Evolutionary conservation across 768 basidiomycete species (phyloP), one percentile per base, ranked within the genome.

Genomic region (Suillus americanus): DNA sequence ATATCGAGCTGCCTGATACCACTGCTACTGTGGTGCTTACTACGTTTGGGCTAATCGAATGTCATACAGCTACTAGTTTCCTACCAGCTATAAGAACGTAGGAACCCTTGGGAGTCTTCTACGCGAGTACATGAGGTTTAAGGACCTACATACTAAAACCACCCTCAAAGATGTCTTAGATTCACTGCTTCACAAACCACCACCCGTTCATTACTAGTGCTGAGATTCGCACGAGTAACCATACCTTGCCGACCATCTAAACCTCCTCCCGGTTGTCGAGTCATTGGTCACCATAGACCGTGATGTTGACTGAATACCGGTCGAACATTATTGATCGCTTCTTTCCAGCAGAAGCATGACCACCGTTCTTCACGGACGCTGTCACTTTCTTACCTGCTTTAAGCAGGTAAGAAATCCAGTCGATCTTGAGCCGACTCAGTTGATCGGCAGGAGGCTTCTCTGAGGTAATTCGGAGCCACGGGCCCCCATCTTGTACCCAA

Each of bases 241-340:
- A 20, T 54, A 33, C 18, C 20, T 54, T 13, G 20, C 53, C 30
- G 20, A 54, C 33, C 53, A 12, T n/a, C 20, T 20, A 54, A 33
- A 54, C 53, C 33, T 54, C 20, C 12, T 3, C 28, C 9, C 16
- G 2, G 9, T 12, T 30, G 18, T 30, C 12, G 35, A n/a, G 33
- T 54, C 53, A 54, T 13, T 35, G 5, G 30, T 20, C 18, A 38
- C 56, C 38, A 28, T 57, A 57, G 25, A 57, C 38, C 25, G 56
- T 40, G 16, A 57, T 57, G 10, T 40, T 57, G 56, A 57, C 56
- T 40, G 56, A 57, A 57, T 57, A 57, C 5, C 56, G 56, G 20
- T 57, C 38, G 18, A 40, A 25, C 25, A 40, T 12, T 12, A 10
- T 25, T 18, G 56, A 57, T n/a, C 56, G 38, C 25, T 37, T 40